Evolutionary conservation across 495 filamentous ascomycete genomes (phyloP), one percentile per base, ranked within the genome.

Genomic region (Tuber aestivum): DNA sequence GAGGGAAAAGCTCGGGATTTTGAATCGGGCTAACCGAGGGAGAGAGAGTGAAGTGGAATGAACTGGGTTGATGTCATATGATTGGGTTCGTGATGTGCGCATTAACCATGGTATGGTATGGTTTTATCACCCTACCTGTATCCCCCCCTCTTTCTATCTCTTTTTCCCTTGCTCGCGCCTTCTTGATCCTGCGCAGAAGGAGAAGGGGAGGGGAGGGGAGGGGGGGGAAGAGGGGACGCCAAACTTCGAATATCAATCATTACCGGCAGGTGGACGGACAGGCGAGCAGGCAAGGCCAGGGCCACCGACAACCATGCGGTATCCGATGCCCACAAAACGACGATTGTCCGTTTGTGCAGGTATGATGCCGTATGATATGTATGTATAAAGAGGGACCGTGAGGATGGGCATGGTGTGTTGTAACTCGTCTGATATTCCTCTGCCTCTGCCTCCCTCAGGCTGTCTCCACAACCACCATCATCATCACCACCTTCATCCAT

Each of bases 391-490:
- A 32, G 50, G 27, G 50, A 61, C 50, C 23, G 23, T n/a, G n/a
- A 61, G 23, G 50, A 61, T 61, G 50, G n/a, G 56, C 35, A 65
- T 35, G 56, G 56, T 65, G 56, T 65, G 56, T 35, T 65, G 56
- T 65, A 18, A 65, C 56, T 65, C 56, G 56, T 20, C 56, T 65
- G 56, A 65, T 14, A 65, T 65, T 27, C 5, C 16, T 27, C 5
- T 6, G 18, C 27, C 32, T 65, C 56, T 65, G 20, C 27, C 27
- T 65, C 6, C 56, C 56, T 32, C 56, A 16, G 32, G 3, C 27
- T 65, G 18, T 27, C 56, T 65, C 56, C 27, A 61, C 56, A n/a
- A 61, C 12, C 56, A 35, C 14, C 56, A 65, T 12, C 48, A 56
- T n/a, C 42, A 45, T 20, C 38, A 48, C 1, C 4, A 44, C 10